A percentile compares a stretch with the other conserved stretches of the same genome.
phyloP scores from a whole-genome alignment of 2,329 filamentous ascomycete genomes.

The Neoascochyta sp. region DNA sequence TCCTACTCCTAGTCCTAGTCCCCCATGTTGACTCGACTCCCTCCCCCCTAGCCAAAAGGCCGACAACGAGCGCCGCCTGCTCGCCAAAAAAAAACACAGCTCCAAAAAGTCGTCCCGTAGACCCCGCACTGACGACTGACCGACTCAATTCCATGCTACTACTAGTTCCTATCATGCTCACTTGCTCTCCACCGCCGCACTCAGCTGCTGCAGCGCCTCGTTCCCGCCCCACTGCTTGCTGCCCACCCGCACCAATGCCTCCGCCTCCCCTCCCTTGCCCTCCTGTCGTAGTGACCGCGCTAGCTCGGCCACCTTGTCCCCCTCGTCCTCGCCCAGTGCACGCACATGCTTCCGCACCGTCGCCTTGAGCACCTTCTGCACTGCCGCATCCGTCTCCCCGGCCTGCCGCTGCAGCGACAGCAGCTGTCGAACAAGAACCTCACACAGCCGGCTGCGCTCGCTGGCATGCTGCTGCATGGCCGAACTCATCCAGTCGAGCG shows the following conservation, averaged over 20 bases:
- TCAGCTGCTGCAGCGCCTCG: conserved; percentile 25
- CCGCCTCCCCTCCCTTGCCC: conserved; percentile 26
- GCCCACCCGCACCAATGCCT: conserved; percentile 21
- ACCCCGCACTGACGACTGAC: conserved; percentile 35
- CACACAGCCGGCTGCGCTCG: conserved; percentile 39
- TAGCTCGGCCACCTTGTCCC: conserved; percentile 26
- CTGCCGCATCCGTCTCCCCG: conserved; percentile 50
- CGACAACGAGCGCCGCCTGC: conserved; percentile 56
- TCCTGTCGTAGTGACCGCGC: conserved; percentile 21
- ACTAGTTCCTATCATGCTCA: conserved; percentile 8
- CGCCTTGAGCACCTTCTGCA: conserved; percentile 51
- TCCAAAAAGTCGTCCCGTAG: conserved; percentile 58
- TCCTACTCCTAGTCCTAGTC: conserved; percentile 1
- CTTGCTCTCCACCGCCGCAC: conserved; percentile 19
- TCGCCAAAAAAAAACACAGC: conserved; percentile 58
- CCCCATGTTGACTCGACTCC: not conserved
- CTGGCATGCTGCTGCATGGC: conserved; percentile 40
- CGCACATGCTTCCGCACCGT: conserved; percentile 39
- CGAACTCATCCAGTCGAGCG: conserved; percentile 60
- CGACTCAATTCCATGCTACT: too few relatives aligned
- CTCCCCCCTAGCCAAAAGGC: conserved; percentile 48
- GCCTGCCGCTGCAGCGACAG: conserved; percentile 43
- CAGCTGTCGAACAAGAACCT: conserved; percentile 49
- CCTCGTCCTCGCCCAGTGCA: conserved; percentile 22
- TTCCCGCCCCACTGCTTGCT: conserved; percentile 30